phyloP scores from a whole-genome alignment of 1,284 basidiomycete genomes.

The Ganoderma lucidum region DNA sequence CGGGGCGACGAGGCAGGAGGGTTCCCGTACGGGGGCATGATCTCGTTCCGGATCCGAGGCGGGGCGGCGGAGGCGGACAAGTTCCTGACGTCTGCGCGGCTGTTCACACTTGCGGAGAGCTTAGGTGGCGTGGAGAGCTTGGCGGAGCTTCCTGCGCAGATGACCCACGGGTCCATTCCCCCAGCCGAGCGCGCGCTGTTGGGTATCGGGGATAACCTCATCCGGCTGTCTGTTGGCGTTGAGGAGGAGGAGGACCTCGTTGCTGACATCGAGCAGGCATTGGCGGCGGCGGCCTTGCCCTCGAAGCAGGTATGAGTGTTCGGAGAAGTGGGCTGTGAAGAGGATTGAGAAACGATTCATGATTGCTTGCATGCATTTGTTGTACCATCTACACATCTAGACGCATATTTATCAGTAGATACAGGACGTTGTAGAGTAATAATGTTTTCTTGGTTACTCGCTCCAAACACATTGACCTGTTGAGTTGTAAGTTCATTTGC shows the following conservation, averaged over 20 bases:
- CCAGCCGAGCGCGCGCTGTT: slow-evolving; percentile 71
- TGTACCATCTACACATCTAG: slow-evolving; percentile 6
- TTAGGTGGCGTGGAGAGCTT: slow-evolving; percentile 93
- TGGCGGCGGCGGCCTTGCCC: slow-evolving; percentile 53
- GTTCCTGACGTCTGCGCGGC: slow-evolving; percentile 73
- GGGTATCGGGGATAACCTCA: slow-evolving; percentile 85
- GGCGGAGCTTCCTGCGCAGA: slow-evolving; percentile 83
- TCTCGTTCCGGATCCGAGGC: slow-evolving; percentile 75
- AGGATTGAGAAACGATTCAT: not conserved
- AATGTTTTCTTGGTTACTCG: not conserved
- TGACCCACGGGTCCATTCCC: slow-evolving; percentile 88
- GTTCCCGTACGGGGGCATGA: slow-evolving; percentile 90
- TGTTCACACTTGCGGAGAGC: slow-evolving; percentile 91
- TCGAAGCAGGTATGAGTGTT: slow-evolving; percentile 10
- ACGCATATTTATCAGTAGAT: slow-evolving; percentile 17
- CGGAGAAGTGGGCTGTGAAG: not conserved
- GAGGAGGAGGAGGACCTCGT: slow-evolving; percentile 90
- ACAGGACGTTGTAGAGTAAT: slow-evolving; percentile 3
- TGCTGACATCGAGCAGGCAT: slow-evolving; percentile 67
- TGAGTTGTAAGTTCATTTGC: too few species aligned
- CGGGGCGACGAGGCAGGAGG: slow-evolving; percentile 49
- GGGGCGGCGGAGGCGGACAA: slow-evolving; percentile 63
- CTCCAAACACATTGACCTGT: not conserved
- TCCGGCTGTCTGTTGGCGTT: slow-evolving; percentile 88
- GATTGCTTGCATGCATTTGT: slow-evolving; percentile 1